Conservation (phyloP, 2,329 filamentous ascomycete species). For the Exophiala sp. region DNA sequence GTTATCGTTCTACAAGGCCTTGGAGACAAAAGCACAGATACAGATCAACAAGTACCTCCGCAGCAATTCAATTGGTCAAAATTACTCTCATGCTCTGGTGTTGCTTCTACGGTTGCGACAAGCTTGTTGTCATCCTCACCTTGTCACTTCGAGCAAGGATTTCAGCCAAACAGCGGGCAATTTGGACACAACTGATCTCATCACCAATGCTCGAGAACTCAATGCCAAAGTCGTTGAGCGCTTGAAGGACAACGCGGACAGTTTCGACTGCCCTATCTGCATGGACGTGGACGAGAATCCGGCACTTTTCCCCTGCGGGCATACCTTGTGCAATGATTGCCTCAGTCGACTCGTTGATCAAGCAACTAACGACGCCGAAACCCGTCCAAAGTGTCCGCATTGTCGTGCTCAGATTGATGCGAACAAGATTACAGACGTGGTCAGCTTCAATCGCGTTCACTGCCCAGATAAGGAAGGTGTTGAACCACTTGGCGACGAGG, state of each 20-base stretch:
- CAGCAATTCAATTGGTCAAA: conserved; percentile 55
- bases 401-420: conserved; percentile 68
- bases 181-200: conserved; percentile 54
- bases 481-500: conserved; percentile 40
- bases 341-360: conserved; percentile 67
- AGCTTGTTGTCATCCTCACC: conserved; percentile 72
- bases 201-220: conserved; percentile 62
- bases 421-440: conserved; percentile 68
- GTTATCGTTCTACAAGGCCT: conserved; percentile 58
- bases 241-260: conserved; percentile 53
- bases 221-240: conserved; percentile 60
- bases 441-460: conserved; percentile 69
- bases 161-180: conserved; percentile 53
- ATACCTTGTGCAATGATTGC: conserved; percentile 74
- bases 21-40: conserved; percentile 65
- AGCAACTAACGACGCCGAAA: conserved; percentile 58
- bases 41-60: conserved; percentile 75
- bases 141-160: conserved; percentile 55
- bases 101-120: conserved; percentile 76
- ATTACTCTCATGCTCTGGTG: conserved; percentile 78
- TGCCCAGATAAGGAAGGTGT: conserved; percentile 52
- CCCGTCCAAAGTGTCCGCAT: conserved; percentile 64
- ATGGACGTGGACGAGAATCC: conserved; percentile 73
- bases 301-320: conserved; percentile 78
- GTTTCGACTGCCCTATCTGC: conserved; percentile 79